A percentile compares a stretch with the other conserved stretches of the same genome.
These are phyloP conservation scores for Dryadomyces quercus-mongolicae DNA, from an alignment of 2,329 filamentous ascomycete genomes.

Conservation along the genomic window DNA sequence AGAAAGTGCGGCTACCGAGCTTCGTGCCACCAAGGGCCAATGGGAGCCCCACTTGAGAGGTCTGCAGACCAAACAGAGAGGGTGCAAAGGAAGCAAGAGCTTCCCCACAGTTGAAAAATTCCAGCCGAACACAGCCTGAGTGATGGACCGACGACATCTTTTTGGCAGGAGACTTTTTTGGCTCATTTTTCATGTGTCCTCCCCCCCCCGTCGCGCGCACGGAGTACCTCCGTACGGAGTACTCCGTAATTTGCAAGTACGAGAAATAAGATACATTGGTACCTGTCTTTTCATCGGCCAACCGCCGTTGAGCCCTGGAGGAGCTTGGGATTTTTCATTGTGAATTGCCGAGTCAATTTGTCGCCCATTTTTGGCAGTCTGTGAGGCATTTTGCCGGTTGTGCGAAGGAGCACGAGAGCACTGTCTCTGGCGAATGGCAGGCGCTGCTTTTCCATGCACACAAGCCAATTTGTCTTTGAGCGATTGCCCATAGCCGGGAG, in stretches of 20 bases:
- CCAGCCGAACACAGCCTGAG: neutral
- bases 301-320: too few relatives aligned
- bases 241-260: neutral
- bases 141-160: neutral
- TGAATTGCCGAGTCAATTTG: neutral
- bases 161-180: too few relatives aligned
- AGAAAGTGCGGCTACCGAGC: constrained; percentile 10
- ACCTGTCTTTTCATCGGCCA: too few relatives aligned
- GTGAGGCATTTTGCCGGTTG: neutral
- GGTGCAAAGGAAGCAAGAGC: constrained; percentile 3
- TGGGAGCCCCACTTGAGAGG: constrained; percentile 1
- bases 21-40: neutral
- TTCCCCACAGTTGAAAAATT: neutral
- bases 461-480: constrained; percentile 3
- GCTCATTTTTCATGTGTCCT: too few relatives aligned
- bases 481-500: neutral
- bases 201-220: neutral
- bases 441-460: constrained; percentile 6
- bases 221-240: neutral
- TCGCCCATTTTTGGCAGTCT: neutral
- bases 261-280: too few relatives aligned
- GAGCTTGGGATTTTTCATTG: too few relatives aligned
- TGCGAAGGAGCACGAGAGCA: neutral
- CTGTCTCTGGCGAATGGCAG: constrained; percentile 6
- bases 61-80: constrained; percentile 12